Base-by-base conservation (phyloP, 352 stramenopile species). In the Ophiocytium majus region DNA sequence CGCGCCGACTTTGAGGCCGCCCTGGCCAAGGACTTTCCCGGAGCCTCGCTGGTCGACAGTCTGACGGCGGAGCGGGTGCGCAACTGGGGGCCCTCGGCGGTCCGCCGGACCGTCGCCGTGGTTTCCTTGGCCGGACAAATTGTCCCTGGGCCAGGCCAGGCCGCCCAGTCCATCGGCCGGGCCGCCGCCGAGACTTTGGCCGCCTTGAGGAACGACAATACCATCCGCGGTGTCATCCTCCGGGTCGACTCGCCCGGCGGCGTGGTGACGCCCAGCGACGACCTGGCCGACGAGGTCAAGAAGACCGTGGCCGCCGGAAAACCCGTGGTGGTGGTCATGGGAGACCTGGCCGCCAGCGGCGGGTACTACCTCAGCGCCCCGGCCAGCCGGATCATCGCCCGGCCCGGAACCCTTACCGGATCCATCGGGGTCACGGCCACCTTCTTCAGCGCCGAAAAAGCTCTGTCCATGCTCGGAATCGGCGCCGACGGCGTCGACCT, bases 371-470 rank as follows among this genome's bases (percentile, higher is more conserved):
- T 90, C 19, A 66, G 64, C 0, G 63, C 85, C n/a, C 82, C 81
- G 0, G 88, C 82, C 66, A 83, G 84, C 63, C 79, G 50, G 14
- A 90, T 90, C 31, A 57, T 90, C 19, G 87, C 87, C 17, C 79
- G 90, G 43, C 63, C 84, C 43, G 79, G 84, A 0, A 90, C 87
- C 1, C 75, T 90, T 19, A 90, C 87, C 1, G 87, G 87, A 28
- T 89, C 82, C 9, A 90, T 90, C 80, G 87, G 87, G 0, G 87
- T 90, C 0, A 80, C 90, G 0, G 76, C 79, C 37, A 81, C 50
- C 10, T 83, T 86, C 50, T 35, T 90, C 34, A 90, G 80, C 43
- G 10, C 82, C 0, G 19, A 80, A 74, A 82, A 83, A 71, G 57
- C 28, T 28, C 19, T 28, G 78, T 63, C 76, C 49, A 71, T 14